These are phyloP conservation scores for Scheffersomyces coipomensis DNA, from an alignment of 805 yeast species.

Conservation along the genomic window DNA sequence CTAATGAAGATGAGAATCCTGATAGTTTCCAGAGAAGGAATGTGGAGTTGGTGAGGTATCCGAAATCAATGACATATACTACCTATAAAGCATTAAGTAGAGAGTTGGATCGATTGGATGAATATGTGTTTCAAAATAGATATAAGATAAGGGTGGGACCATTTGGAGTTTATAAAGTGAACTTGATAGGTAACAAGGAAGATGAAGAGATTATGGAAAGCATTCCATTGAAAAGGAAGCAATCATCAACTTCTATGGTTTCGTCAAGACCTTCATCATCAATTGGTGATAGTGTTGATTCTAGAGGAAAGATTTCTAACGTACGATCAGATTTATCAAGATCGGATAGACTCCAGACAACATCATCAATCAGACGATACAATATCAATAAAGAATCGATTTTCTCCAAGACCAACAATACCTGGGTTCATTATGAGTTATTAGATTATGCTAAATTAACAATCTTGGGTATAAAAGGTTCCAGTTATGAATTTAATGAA, in stretches of 20 bases:
- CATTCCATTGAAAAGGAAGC: background rate
- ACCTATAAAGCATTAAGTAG: constrained; percentile 39
- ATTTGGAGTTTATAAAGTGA: constrained; percentile 16
- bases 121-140: constrained; percentile 6
- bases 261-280: background rate
- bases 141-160: constrained; percentile 19
- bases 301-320: background rate
- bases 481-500: constrained; percentile 32
- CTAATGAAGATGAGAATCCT: constrained; percentile 14
- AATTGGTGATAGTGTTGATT: too few species aligned
- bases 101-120: constrained; percentile 32
- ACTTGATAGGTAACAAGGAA: background rate
- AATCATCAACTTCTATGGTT: too few species aligned
- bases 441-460: constrained; percentile 37
- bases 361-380: background rate
- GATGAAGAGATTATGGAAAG: background rate
- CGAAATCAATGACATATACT: constrained; percentile 28
- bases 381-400: constrained; percentile 11
- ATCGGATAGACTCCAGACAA: background rate
- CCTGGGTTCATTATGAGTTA: constrained; percentile 36
- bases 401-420: constrained; percentile 22
- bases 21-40: constrained; percentile 43
- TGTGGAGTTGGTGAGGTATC: constrained; percentile 43
- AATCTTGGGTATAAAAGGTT: constrained; percentile 40
- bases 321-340: background rate